These are phyloP conservation scores for Starmerella stellata DNA, from an alignment of 805 yeast species.

Conservation along the genomic window DNA sequence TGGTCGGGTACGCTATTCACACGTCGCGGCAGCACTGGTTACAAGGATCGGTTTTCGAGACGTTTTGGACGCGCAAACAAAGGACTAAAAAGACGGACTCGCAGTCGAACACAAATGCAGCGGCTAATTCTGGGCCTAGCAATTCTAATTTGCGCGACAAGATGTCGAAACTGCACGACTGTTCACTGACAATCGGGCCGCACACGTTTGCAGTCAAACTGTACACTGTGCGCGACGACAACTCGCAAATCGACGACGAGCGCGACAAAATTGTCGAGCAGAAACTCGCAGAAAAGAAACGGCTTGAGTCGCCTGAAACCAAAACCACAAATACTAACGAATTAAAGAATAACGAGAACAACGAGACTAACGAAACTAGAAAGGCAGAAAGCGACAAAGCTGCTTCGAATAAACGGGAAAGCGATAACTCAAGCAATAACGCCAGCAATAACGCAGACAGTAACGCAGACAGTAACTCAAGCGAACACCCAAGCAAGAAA, in stretches of 20 bases:
- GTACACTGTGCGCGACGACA: conserved; percentile 57
- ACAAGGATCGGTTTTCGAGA: conserved; percentile 47
- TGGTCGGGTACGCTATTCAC: conserved; percentile 35
- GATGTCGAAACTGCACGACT: conserved; percentile 76
- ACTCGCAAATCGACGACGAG: conserved; percentile 26
- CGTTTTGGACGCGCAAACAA: conserved; percentile 64
- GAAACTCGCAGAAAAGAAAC: conserved; percentile 5
- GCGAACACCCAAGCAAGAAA: no score
- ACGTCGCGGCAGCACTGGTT: conserved; percentile 56
- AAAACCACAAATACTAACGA: background rate
- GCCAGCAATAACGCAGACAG: background rate
- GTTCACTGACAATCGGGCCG: conserved; percentile 58
- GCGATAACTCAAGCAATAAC: background rate
- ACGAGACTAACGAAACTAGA: background rate
- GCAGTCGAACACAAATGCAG: conserved; percentile 22
- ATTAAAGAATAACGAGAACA: background rate
- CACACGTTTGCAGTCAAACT: conserved; percentile 61
- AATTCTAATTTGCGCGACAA: conserved; percentile 61
- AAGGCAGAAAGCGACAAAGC: background rate
- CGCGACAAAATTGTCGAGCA: conserved; percentile 7
- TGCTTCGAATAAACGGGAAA: background rate
- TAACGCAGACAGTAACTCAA: background rate
- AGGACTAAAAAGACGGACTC: conserved; percentile 33
- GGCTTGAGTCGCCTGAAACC: no score
- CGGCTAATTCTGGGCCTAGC: background rate